phyloP scores from a whole-genome alignment of 2,329 filamentous ascomycete genomes.

The Fulvia fulva region DNA sequence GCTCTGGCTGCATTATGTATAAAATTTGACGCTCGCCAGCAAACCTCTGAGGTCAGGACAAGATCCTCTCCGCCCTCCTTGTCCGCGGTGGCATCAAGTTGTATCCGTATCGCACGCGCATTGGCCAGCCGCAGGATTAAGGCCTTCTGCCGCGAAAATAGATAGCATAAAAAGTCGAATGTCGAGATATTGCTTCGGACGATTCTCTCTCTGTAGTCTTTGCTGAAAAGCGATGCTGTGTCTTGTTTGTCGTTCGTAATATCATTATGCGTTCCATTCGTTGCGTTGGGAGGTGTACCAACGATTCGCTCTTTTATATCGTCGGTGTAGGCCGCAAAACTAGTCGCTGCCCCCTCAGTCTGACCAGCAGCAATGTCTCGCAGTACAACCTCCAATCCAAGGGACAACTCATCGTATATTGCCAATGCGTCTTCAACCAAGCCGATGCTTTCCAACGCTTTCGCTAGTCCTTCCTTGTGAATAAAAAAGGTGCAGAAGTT shows the following conservation, averaged over 20 bases:
- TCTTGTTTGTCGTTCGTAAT: constrained; percentile 14
- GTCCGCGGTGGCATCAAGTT: constrained; percentile 32
- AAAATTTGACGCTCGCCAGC: constrained; percentile 76
- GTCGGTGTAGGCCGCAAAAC: constrained; percentile 68
- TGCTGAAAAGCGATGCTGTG: constrained; percentile 42
- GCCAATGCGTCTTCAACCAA: constrained; percentile 92
- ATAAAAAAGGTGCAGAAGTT: constrained; percentile 99
- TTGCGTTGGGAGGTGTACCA: constrained; percentile 9
- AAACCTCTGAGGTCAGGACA: constrained; percentile 77
- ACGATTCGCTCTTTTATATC: constrained; percentile 51
- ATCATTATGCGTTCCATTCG: constrained; percentile 18
- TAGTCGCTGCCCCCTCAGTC: constrained; percentile 64
- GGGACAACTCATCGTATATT: constrained; percentile 88
- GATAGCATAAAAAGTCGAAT: constrained; percentile 91
- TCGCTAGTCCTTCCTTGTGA: constrained; percentile 87
- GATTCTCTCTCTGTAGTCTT: constrained; percentile 87
- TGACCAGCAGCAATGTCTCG: constrained; percentile 64
- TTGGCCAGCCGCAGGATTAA: constrained; percentile 81
- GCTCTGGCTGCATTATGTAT: constrained; percentile 75
- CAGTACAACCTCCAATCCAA: constrained; percentile 79
- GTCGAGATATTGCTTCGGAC: constrained; percentile 91
- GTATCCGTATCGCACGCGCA: constrained; percentile 41
- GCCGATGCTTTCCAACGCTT: constrained; percentile 93
- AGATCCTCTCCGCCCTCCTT: constrained; percentile 61
- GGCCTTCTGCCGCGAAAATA: constrained; percentile 84